These are phyloP conservation scores for Backusella tarrabulga DNA, from an alignment of 192 early-diverging fungal species.

Conservation along the genomic window DNA sequence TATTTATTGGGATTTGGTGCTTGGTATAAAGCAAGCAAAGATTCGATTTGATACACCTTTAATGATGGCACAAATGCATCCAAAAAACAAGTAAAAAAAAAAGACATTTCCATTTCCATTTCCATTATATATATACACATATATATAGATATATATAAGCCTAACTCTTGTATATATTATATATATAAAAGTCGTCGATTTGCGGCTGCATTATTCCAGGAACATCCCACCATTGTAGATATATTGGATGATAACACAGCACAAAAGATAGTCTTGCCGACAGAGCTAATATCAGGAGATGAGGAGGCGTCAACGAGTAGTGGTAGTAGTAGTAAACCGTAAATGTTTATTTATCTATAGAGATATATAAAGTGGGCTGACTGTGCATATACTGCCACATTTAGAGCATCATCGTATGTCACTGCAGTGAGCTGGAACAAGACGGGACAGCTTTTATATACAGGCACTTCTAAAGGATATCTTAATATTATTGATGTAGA, in stretches of 20 bases:
- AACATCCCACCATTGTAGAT: conserved; percentile 46
- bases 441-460: conserved; percentile 54
- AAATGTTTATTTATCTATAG: background rate
- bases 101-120: no score
- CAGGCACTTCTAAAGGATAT: conserved; percentile 68
- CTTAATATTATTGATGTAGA: conserved; percentile 59
- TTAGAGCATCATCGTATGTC: conserved; percentile 20
- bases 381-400: background rate
- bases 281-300: background rate
- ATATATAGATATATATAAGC: no score
- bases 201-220: conserved; percentile 50
- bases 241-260: conserved; percentile 30
- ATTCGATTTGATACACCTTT: conserved; percentile 72
- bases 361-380: background rate
- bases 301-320: background rate
- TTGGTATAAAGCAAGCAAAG: conserved; percentile 49
- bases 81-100: conserved; percentile 58
- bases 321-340: background rate
- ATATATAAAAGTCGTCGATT: conserved; percentile 44
- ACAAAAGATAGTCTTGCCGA: conserved; percentile 22
- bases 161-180: conserved; percentile 20
- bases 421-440: conserved; percentile 32
- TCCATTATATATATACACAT: no score
- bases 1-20: conserved; percentile 84
- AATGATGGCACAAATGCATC: conserved; percentile 73